Base-by-base conservation (phyloP, 192 early-diverging fungal species). In the Entophlyctis luteolus region DNA sequence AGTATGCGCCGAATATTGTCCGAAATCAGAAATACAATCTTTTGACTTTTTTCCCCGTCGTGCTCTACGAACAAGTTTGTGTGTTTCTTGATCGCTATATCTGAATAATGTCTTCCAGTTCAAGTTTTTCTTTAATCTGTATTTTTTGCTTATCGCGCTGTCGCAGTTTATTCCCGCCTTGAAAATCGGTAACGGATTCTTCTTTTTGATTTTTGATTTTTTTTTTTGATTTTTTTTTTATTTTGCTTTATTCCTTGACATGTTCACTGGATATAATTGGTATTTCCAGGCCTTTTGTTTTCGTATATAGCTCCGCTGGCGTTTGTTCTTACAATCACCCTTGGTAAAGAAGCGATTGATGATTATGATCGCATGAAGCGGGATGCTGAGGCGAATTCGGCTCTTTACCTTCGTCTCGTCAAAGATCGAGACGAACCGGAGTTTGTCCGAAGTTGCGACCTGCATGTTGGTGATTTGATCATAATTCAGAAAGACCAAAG, bases 41-140 rank as follows among this genome's bases (percentile, higher is more conserved):
- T 31, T 47, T 89, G 18, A 90, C 92, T 4, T 99, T 99, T 65
- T 55, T 96, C 52, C 94, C 94, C 65, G 91, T 91, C 71, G 93
- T 97, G 62, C 80, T 99, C 31, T 91, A 90, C 49, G 93, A 96
- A 72, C 93, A 98, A 83, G 95, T 98, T 73, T 63, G 55, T 39
- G 25, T 70, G 37, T 36, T 46, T 8, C 18, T 48, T 4, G 37
- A 18, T 22, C 5, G 8, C 35, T 32, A 38, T 20, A 25, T 14
- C 54, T 55, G 37, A 29, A 59, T 36, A 39, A 39, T 50, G 12
- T 37, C 27, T 18, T 48, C 27, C 72, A 92, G 89, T 98, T 98
- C 82, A 91, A 90, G 73, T 90, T 92, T 63, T 95, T 98, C 68
- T 93, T 96, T 79, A 95, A 98, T 74, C 62, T 96, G 55, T 98